Percentiles rank a stretch among this genome's conserved stretches.
phyloP scores from a whole-genome alignment of 1,139 yeast genomes.

The Taphrina communis region DNA sequence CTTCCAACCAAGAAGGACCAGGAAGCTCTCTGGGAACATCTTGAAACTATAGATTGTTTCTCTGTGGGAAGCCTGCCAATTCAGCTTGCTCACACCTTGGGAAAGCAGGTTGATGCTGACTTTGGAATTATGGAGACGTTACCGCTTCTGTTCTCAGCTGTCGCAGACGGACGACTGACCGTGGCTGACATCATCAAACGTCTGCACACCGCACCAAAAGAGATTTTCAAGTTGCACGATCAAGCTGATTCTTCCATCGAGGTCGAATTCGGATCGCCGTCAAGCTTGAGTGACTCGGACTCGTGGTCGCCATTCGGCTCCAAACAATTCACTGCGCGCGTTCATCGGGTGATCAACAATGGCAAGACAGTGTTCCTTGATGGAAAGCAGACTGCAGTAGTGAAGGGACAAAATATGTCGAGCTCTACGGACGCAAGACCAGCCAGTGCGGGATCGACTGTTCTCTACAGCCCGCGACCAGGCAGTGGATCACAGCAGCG shows the following conservation, averaged over 20 bases:
- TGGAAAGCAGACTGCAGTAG: slow-evolving; percentile 64
- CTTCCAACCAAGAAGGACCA: slow-evolving; percentile 84
- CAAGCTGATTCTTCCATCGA: slow-evolving; percentile 77
- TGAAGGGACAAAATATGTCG: slow-evolving; percentile 44
- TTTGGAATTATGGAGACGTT: slow-evolving; percentile 79
- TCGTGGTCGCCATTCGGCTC: slow-evolving; percentile 62
- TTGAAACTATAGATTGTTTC: slow-evolving; percentile 80
- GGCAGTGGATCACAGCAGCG: slow-evolving; percentile 10
- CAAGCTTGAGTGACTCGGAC: slow-evolving; percentile 55
- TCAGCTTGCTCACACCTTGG: slow-evolving; percentile 68
- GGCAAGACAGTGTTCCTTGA: slow-evolving; percentile 83
- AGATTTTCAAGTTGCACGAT: slow-evolving; percentile 81
- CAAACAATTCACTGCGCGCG: slow-evolving; percentile 70
- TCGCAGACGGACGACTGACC: slow-evolving; percentile 72
- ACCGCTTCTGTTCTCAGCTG: slow-evolving; percentile 83
- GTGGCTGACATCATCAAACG: slow-evolving; percentile 72
- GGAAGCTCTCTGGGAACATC: slow-evolving; percentile 77
- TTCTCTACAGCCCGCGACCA: slow-evolving; percentile 6
- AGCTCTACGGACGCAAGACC: slow-evolving; percentile 34
- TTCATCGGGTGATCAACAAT: slow-evolving; percentile 83
- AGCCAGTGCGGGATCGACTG: neutral
- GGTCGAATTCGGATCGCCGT: slow-evolving; percentile 75
- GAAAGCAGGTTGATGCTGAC: slow-evolving; percentile 68
- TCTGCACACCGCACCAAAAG: slow-evolving; percentile 81
- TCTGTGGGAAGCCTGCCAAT: slow-evolving; percentile 83